phyloP scores from a whole-genome alignment of 192 early-diverging fungal species.

The Neocallimastix lanati region DNA sequence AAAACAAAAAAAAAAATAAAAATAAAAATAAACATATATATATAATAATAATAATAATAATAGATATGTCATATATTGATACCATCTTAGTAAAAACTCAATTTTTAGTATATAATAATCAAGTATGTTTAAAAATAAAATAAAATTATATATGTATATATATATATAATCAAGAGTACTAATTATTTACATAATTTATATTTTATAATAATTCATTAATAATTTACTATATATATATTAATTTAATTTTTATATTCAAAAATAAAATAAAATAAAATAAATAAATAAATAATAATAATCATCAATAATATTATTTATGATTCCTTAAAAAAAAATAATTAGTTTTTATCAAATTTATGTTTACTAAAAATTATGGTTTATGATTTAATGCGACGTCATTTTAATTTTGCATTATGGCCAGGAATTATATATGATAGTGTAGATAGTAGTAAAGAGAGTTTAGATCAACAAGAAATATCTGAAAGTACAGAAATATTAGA shows the following conservation, averaged over 20 bases:
- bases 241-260: too few relatives aligned
- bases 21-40: too few relatives aligned
- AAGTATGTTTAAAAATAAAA: conserved; percentile 10
- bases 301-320: too few relatives aligned
- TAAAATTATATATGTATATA: neutral
- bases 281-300: too few relatives aligned
- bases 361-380: conserved; percentile 27
- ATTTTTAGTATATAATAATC: conserved; percentile 33
- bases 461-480: neutral
- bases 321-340: neutral
- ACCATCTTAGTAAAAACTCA: conserved; percentile 32
- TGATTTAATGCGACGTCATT: conserved; percentile 35
- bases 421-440: conserved; percentile 11
- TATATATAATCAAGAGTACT: too few relatives aligned
- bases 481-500: neutral
- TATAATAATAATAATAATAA: neutral
- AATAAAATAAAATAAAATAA: too few relatives aligned
- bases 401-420: conserved; percentile 19
- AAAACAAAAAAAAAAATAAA: too few relatives aligned
- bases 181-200: too few relatives aligned
- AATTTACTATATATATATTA: too few relatives aligned
- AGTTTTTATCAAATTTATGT: conserved; percentile 28
- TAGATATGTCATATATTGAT: conserved; percentile 31
- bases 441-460: neutral
- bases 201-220: too few relatives aligned